phyloP scores from a whole-genome alignment of 805 yeast genomes.

The Candida chilensis region DNA sequence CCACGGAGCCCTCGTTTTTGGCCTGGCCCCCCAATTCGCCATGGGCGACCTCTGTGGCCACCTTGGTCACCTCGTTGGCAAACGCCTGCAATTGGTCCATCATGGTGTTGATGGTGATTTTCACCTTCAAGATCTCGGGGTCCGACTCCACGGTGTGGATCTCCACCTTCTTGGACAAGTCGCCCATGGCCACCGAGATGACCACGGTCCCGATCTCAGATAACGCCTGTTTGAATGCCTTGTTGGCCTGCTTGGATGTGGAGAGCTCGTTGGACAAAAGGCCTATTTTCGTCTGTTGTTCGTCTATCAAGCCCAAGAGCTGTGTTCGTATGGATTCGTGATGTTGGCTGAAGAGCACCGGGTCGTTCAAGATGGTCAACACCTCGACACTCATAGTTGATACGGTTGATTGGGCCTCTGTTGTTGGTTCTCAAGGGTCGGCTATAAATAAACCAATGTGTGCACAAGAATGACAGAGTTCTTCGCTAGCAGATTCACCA shows the following conservation, averaged over 20 bases:
- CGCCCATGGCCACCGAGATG: constrained; percentile 85
- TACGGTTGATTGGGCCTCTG: too few species aligned
- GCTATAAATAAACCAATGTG: too few species aligned
- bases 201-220: constrained; percentile 81
- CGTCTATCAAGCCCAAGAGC: too few species aligned
- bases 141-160: constrained; percentile 65
- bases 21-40: constrained; percentile 91
- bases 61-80: constrained; percentile 74
- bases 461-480: too few species aligned
- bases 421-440: too few species aligned
- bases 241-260: constrained; percentile 42
- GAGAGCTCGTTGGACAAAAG: constrained; percentile 18
- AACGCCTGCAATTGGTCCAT: constrained; percentile 80
- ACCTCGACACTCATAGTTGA: too few species aligned
- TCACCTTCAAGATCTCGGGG: constrained; percentile 73
- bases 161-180: constrained; percentile 70
- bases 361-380: too few species aligned
- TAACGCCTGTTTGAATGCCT: constrained; percentile 63
- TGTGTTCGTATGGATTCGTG: too few species aligned
- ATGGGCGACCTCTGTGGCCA: constrained; percentile 85
- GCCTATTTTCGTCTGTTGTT: neutral
- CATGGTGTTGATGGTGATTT: constrained; percentile 79
- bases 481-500: too few species aligned
- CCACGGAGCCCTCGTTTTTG: constrained; percentile 74
- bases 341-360: too few species aligned